These are phyloP conservation scores for Beauveria bassiana DNA, from an alignment of 2,329 filamentous ascomycete species.

Conservation along the genomic window DNA sequence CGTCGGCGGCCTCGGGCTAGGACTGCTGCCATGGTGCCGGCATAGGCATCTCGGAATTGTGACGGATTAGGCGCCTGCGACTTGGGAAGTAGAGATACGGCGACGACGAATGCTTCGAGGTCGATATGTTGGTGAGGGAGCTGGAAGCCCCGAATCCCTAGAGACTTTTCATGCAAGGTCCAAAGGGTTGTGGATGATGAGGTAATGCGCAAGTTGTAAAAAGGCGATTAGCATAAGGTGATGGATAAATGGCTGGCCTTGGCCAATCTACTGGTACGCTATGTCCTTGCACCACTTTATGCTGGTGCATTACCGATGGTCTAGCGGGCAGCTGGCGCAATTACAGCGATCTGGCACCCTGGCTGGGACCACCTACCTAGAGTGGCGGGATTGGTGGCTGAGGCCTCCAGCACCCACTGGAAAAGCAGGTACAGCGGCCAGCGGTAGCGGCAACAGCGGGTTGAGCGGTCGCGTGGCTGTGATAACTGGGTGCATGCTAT, in stretches of 20 bases:
- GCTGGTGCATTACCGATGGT: no score
- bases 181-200: neutral
- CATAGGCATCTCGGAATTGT: neutral
- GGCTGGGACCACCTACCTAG: no score
- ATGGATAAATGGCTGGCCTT: neutral
- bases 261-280: neutral
- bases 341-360: neutral
- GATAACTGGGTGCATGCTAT: neutral
- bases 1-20: constrained; percentile 29
- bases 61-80: neutral
- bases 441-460: no score
- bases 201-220: neutral
- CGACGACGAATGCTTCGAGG: neutral
- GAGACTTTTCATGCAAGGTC: neutral
- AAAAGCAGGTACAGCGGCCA: no score
- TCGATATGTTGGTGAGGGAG: neutral
- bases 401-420: no score
- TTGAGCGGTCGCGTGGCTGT: neutral
- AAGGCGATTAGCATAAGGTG: neutral
- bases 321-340: neutral
- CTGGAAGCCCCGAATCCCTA: neutral
- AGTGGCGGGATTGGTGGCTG: no score
- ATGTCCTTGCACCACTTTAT: neutral
- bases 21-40: constrained; percentile 22
- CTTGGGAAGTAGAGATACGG: neutral